These are phyloP conservation scores for Neopestalotiopsis clavispora DNA, from an alignment of 2,329 filamentous ascomycete species.

Conservation along the genomic window DNA sequence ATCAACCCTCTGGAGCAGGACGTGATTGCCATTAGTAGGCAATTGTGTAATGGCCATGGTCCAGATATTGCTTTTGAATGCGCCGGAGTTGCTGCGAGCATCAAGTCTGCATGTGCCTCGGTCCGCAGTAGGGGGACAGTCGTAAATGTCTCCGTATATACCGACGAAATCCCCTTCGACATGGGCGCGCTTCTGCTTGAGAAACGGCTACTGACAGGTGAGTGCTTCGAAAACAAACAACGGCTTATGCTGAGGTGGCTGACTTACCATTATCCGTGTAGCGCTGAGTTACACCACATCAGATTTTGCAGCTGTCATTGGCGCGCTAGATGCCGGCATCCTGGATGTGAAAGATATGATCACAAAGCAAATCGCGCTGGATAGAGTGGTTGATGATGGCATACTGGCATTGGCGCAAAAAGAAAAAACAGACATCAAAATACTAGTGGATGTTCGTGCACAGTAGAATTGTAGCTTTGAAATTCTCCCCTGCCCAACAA, in stretches of 20 bases:
- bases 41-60: slow-evolving; percentile 53
- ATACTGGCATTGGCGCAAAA: slow-evolving; percentile 62
- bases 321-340: slow-evolving; percentile 50
- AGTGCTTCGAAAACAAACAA: background rate
- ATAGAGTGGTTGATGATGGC: slow-evolving; percentile 61
- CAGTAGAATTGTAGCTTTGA: no score
- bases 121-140: slow-evolving; percentile 60
- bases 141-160: slow-evolving; percentile 70
- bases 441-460: slow-evolving; percentile 52
- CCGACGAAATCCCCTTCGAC: slow-evolving; percentile 56
- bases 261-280: slow-evolving; percentile 18
- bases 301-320: slow-evolving; percentile 63
- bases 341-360: slow-evolving; percentile 64
- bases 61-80: slow-evolving; percentile 67
- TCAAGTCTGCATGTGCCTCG: slow-evolving; percentile 49
- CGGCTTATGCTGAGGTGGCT: background rate
- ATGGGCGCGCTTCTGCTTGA: slow-evolving; percentile 60
- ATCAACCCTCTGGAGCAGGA: slow-evolving; percentile 57
- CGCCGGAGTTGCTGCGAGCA: slow-evolving; percentile 60
- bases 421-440: slow-evolving; percentile 67
- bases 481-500: no score
- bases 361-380: slow-evolving; percentile 60
- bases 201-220: slow-evolving; percentile 51
- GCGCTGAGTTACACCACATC: slow-evolving; percentile 38
- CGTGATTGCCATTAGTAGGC: slow-evolving; percentile 47